Conservation (phyloP, 768 basidiomycete genomes). For the Solioccasus polychromus region DNA sequence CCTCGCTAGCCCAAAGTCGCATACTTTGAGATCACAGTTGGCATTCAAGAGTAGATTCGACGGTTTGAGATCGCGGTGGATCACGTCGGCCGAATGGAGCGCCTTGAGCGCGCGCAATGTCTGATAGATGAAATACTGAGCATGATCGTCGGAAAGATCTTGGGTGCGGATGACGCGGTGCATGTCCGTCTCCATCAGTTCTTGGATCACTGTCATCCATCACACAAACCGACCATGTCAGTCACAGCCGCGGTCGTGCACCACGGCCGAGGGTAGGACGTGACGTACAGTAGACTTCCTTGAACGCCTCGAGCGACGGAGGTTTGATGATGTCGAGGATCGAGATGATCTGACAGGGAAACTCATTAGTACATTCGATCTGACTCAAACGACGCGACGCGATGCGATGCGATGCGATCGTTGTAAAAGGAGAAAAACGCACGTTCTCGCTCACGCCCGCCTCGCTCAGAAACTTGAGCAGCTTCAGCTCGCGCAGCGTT, state of each 20-base stretch:
- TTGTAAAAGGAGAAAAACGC: constrained; percentile 13
- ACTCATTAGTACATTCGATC: background rate
- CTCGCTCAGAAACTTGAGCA: constrained; percentile 81
- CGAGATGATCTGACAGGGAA: constrained; percentile 70
- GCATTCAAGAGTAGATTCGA: constrained; percentile 97
- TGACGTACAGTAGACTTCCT: constrained; percentile 74
- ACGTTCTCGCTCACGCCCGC: constrained; percentile 90
- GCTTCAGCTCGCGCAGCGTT: constrained; percentile 84
- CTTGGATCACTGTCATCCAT: constrained; percentile 69
- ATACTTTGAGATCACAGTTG: constrained; percentile 93
- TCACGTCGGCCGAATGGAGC: constrained; percentile 93
- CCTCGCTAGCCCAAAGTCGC: constrained; percentile 95
- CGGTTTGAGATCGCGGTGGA: constrained; percentile 95
- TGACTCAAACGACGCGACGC: background rate
- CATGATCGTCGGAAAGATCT: constrained; percentile 93
- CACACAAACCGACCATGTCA: background rate
- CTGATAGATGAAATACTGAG: constrained; percentile 92
- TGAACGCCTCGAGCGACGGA: constrained; percentile 74
- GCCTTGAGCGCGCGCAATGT: constrained; percentile 95
- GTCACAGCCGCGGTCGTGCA: background rate
- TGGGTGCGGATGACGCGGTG: constrained; percentile 96
- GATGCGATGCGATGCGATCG: too few species aligned
- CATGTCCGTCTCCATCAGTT: constrained; percentile 95
- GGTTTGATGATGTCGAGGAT: constrained; percentile 90
- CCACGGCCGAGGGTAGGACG: background rate